phyloP scores from a whole-genome alignment of 2,329 filamentous ascomycete species.

The Graphium sp. region DNA sequence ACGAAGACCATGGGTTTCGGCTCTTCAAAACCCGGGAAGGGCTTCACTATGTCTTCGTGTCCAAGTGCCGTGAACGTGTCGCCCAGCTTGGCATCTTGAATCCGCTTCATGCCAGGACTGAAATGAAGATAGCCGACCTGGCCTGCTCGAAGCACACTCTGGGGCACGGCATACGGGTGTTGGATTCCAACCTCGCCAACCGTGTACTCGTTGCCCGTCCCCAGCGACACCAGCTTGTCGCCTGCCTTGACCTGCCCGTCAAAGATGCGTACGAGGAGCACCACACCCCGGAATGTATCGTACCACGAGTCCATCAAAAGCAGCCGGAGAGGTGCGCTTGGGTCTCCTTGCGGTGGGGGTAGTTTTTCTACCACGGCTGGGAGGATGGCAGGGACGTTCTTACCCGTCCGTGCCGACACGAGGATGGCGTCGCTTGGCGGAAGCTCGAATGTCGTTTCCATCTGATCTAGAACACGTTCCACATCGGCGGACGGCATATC shows the following conservation, averaged over 20 bases:
- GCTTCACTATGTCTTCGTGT: slow-evolving; percentile 57
- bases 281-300: slow-evolving; percentile 85
- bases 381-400: slow-evolving; percentile 70
- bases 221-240: slow-evolving; percentile 75
- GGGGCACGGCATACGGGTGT: slow-evolving; percentile 74
- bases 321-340: slow-evolving; percentile 55
- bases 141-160: slow-evolving; percentile 66
- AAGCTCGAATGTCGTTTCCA: slow-evolving; percentile 74
- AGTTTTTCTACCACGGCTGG: slow-evolving; percentile 76
- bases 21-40: slow-evolving; percentile 86
- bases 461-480: slow-evolving; percentile 71
- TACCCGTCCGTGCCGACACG: slow-evolving; percentile 86
- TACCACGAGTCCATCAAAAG: slow-evolving; percentile 97
- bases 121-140: slow-evolving; percentile 96
- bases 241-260: slow-evolving; percentile 72
- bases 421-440: slow-evolving; percentile 52
- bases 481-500: slow-evolving; percentile 82
- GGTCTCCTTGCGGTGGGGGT: slow-evolving; percentile 62
- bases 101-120: slow-evolving; percentile 96
- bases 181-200: slow-evolving; percentile 96
- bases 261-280: slow-evolving; percentile 80
- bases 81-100: slow-evolving; percentile 87
- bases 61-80: slow-evolving; percentile 85
- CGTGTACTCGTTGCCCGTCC: slow-evolving; percentile 75
- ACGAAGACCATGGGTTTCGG: slow-evolving; percentile 99